Base-by-base conservation (phyloP, 2,329 filamentous ascomycete genomes). In the Hypoxylon sp. region DNA sequence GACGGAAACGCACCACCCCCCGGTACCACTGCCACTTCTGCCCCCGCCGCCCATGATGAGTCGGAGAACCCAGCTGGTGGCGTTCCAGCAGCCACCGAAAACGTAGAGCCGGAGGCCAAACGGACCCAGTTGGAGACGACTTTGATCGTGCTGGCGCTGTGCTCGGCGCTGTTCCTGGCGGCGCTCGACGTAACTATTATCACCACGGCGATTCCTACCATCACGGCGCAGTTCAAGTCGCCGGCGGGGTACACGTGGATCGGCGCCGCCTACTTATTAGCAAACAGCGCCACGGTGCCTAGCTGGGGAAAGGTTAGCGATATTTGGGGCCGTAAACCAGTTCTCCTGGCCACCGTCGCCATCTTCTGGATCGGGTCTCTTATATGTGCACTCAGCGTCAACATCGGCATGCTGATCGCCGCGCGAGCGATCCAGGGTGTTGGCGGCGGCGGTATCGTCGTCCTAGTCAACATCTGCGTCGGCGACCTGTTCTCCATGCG, bases 231-330 rank as follows among this genome's bases (percentile, higher is more conserved):
- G 28, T 83, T 92, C 39, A 72, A 85, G 49, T 89, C 86, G 28
- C 85, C 85, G n/a, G 80, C 85, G 0, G 89, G 89, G 5, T 94
- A 93, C 76, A 87, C 88, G 15, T 94, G 91, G 92, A 90, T 94
- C 64, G 91, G 91, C 0, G 88, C 85, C 24, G 86, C 91, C 0
- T 94, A 90, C 74, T 80, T 93, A 2, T 84, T 94, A 10, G 88
- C 88, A 13, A 87, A 87, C 70, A 88, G 90, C 0, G 88, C 90
- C 0, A 83, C 83, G 1, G 86, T 85, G 0, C 89, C 90, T 0
- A 84, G 90, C 17, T 93, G 91, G 91, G 89, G 88, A 4, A 85
- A 84, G 62, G 73, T 87, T 32, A 82, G 81, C 1, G 85, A 88
- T 63, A 86, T 87, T 30, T 88, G 81, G 81, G 85, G 85, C 2